Base-by-base conservation (phyloP, 129 eudicot genomes). In the Tagetes erecta region DNA sequence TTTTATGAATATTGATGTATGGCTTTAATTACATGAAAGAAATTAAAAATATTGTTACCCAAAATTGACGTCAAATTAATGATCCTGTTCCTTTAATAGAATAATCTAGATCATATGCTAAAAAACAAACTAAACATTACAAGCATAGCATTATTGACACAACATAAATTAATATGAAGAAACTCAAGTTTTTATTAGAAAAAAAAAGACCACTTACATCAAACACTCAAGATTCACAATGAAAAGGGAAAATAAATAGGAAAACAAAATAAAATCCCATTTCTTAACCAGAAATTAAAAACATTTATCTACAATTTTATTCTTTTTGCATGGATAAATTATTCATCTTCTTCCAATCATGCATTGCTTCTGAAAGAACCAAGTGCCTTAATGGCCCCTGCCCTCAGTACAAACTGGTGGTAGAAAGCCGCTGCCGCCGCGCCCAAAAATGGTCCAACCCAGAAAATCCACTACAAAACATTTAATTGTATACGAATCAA, bases 351-450 rank as follows among this genome's bases (percentile, higher is more conserved):
- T 51, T 66, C 13, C 35, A 9, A 11, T 31, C 33, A 84, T 5
- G 89, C 80, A 75, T 80, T 84, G 92, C 92, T 89, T 67, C 87
- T 89, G 81, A 83, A 86, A 12, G 96, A 89, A 53, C 96, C 96
- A 59, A 89, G 85, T 59, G 96, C 96, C 60, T 89, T 89, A 53
- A 84, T 76, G 46, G 96, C 96, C 9, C 70, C 88, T 5, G 96
- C 96, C 46, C 96, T 78, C 0, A 89, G 77, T 70, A 89, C 80
- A 68, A 74, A 89, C 65, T 89, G 96, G 76, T 89, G 92, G 83
- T 89, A 89, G 80, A 89, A 75, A 31, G 96, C 96, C 0, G 96
- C 96, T 0, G 84, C 83, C 4, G 92, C 89, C 2, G 96, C 96
- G 0, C 96, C 96, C 39, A 89, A 8, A 63, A 89, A 82, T 2